Conservation (phyloP, 2,329 filamentous ascomycete species). For the Beauveria brongniartii region DNA sequence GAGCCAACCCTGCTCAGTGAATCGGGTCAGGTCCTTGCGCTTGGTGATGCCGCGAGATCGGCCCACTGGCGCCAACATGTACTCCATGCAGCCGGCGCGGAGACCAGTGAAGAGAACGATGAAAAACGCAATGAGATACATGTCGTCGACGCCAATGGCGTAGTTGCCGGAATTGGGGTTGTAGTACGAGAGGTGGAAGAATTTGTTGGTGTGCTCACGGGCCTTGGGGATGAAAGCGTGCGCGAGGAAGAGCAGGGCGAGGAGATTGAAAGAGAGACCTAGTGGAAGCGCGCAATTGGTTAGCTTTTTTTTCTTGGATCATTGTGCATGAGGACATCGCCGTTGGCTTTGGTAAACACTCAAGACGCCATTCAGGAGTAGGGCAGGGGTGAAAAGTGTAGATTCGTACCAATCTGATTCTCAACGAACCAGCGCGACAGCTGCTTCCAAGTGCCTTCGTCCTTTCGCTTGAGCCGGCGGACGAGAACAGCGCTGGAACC, state of each 20-base stretch:
- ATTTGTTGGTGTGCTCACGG: constrained; percentile 71
- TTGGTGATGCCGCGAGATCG: constrained; percentile 64
- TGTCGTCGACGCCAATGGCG: constrained; percentile 69
- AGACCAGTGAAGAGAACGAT: constrained; percentile 81
- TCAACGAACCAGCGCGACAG: constrained; percentile 63
- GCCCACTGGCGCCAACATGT: constrained; percentile 72
- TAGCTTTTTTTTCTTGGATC: constrained; percentile 13
- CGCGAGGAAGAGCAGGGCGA: constrained; percentile 73
- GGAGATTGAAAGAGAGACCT: constrained; percentile 77
- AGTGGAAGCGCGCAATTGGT: constrained; percentile 12
- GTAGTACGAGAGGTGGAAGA: constrained; percentile 81
- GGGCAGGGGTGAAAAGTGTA: constrained; percentile 10
- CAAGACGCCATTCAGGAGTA: not conserved
- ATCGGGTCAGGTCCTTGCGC: constrained; percentile 68
- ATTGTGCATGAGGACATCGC: not conserved
- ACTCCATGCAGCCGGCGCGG: constrained; percentile 79
- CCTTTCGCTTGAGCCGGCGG: constrained; percentile 51
- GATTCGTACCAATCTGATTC: constrained; percentile 67
- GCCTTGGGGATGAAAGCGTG: constrained; percentile 78
- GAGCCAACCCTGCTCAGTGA: constrained; percentile 92
- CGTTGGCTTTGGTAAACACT: not conserved
- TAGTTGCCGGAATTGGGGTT: constrained; percentile 63
- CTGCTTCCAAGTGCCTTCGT: constrained; percentile 52
- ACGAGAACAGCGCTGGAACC: constrained; percentile 45
- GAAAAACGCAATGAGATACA: constrained; percentile 68